Base-by-base conservation (phyloP, 371 early-diverging fungal genomes). In the Mortierella sp. region DNA sequence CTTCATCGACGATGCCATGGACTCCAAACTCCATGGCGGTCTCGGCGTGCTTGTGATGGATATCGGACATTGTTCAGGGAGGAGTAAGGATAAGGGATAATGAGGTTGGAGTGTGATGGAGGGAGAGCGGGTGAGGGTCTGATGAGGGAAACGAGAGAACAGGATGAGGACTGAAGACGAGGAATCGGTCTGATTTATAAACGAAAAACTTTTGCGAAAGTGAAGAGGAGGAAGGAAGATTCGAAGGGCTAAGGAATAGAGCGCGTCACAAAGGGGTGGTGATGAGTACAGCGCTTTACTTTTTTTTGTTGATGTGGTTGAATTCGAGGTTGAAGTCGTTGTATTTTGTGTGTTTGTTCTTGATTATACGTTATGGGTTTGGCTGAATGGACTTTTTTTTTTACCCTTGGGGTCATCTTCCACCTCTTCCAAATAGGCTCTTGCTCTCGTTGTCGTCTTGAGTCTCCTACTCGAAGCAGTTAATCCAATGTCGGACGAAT, bases 21-120 rank as follows among this genome's bases (percentile, higher is more conserved):
- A 16, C 58, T 9, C 50, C 50, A 8, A 19, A 34, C 8, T 58
- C 58, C 19, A 58, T 58, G 9, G 16, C 1, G 58, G 16, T 19
- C 37, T 58, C 58, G 34, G 29, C 58, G 34, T 31, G 19, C 58
- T 58, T 41, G 55, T 58, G 43, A 58, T 58, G 70, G 7, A 1
- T 39, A 2, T 70, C 61, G 10, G 70, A 26, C 70, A 70, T 70
- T 24, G 31, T 19, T 31, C 13, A 26, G 64, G 9, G 41, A n/a
- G 41, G 24, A n/a, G 26, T 2, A 11, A 6, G 9, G 19, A 4
- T 40, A 13, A 9, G 10, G 22, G 58, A 11, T 6, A 24, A 7
- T 24, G 26, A 24, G 26, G 24, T 50, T 14, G 7, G 67, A 50
- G 19, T 41, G 37, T 37, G n/a, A 8, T 13, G 22, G 50, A 29